Base-by-base conservation (phyloP, 176 grass and related monocot species). In the Cenchrus fungigraminus region DNA sequence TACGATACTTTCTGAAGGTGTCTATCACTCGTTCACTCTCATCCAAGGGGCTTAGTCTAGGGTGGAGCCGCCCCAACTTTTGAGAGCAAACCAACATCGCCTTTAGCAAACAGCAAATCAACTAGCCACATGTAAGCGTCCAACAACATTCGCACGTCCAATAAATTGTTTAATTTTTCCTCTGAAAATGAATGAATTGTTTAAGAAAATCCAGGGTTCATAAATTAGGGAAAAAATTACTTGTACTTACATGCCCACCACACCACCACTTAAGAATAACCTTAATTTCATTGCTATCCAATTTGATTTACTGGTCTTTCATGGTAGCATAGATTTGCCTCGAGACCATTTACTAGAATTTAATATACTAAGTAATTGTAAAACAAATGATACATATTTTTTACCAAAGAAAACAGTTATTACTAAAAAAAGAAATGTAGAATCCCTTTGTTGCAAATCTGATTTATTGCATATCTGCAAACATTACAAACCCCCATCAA, bases 21-120 rank as follows among this genome's bases (percentile, higher is more conserved):
- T n/a, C 54, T 37, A 68, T 79, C 76, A 28, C 6, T 43, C 55
- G 40, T 17, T 79, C 76, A 28, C 9, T 43, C 65, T 61, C 28
- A 11, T 51, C 49, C n/a, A 73, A 62, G 9, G 57, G 10, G 52
- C 3, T 60, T 25, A 29, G 19, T 40, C 17, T 60, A 50, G 54
- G 54, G 67, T 85, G 50, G 53, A 70, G 25, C 65, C 7, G 15
- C 53, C 83, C 8, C 19, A 32, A 13, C 75, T 79, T 86, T 63
- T 53, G 8, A 70, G 54, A 53, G 84, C 71, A 67, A 29, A 37
- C 9, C 12, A 63, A 16, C 19, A 25, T 29, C 46, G 70, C 32
- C 73, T 77, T 50, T 54, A 43, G 32, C 11, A 65, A 84, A 20
- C 34, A 77, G 7, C 1, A 22, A n/a, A 65, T 10, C 19, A 40